Evolutionary conservation across 2,329 filamentous ascomycete genomes (phyloP).

Genomic region (Akanthomyces lecanii): DNA sequence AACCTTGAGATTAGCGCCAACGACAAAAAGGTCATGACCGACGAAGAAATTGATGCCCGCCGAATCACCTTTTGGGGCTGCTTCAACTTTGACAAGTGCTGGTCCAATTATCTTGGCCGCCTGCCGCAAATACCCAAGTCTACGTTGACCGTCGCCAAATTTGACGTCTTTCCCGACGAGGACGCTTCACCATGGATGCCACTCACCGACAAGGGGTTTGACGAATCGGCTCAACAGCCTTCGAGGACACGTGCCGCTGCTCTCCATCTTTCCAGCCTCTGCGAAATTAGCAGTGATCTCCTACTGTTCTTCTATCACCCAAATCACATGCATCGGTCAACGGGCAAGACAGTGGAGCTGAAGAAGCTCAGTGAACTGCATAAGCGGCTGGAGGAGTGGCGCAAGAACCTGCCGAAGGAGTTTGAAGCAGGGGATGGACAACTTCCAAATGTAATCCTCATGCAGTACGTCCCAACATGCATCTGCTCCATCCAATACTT

Average conservation of each 20-base stretch:
- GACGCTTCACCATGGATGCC: slow-evolving; percentile 83
- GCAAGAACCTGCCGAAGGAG: slow-evolving; percentile 75
- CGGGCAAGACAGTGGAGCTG: slow-evolving; percentile 76
- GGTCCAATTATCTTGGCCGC: slow-evolving; percentile 94
- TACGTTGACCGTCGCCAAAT: slow-evolving; percentile 79
- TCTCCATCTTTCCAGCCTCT: slow-evolving; percentile 75
- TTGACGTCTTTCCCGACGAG: slow-evolving; percentile 85
- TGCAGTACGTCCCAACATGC: slow-evolving; percentile 64
- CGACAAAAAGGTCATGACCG: slow-evolving; percentile 58
- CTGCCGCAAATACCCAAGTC: slow-evolving; percentile 79
- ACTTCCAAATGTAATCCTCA: slow-evolving; percentile 71
- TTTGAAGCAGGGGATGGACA: slow-evolving; percentile 87
- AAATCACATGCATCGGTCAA: slow-evolving; percentile 55
- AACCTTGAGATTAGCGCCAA: slow-evolving; percentile 76
- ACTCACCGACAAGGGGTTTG: slow-evolving; percentile 79
- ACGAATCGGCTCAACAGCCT: slow-evolving; percentile 69
- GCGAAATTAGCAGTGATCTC: slow-evolving; percentile 90
- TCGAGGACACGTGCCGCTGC: slow-evolving; percentile 78
- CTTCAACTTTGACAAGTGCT: slow-evolving; percentile 97
- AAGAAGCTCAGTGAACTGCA: slow-evolving; percentile 93
- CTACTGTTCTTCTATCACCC: slow-evolving; percentile 90
- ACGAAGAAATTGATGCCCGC: slow-evolving; percentile 83
- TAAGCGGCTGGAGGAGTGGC: slow-evolving; percentile 85
- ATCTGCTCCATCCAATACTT: slow-evolving; percentile 17
- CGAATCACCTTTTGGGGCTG: slow-evolving; percentile 96